These are phyloP conservation scores for Boletus subcaerulescens DNA, from an alignment of 768 basidiomycete species.

Conservation along the genomic window DNA sequence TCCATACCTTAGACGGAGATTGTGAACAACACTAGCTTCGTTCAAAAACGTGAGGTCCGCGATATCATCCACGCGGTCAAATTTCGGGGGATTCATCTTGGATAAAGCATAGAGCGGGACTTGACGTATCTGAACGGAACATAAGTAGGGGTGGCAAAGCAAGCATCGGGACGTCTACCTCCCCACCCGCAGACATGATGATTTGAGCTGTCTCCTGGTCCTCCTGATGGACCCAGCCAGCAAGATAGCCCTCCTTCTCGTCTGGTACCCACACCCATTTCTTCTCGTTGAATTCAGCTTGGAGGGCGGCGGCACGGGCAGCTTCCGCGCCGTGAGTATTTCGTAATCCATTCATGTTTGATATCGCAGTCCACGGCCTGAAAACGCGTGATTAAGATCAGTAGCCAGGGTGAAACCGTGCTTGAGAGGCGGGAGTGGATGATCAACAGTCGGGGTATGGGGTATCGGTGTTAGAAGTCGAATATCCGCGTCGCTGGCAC, in stretches of 20 bases:
- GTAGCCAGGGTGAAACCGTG: conserved; percentile 4
- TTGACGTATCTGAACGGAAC: conserved; percentile 47
- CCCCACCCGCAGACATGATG: conserved; percentile 79
- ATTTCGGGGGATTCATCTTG: conserved; percentile 99
- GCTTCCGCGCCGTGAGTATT: conserved; percentile 62
- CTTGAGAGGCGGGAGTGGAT: background rate
- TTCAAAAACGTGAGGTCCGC: conserved; percentile 97
- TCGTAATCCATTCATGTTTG: conserved; percentile 47
- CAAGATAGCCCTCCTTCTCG: conserved; percentile 86
- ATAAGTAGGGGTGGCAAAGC: conserved; percentile 4
- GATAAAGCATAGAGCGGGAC: conserved; percentile 80
- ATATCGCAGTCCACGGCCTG: conserved; percentile 1
- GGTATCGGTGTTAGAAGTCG: conserved; percentile 3
- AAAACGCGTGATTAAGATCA: conserved; percentile 12
- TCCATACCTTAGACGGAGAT: conserved; percentile 87
- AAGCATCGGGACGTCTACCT: conserved; percentile 44
- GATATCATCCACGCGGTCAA: conserved; percentile 96
- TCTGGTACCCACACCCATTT: conserved; percentile 99
- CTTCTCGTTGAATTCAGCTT: conserved; percentile 97
- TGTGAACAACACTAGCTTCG: conserved; percentile 99
- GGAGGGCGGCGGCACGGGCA: conserved; percentile 81
- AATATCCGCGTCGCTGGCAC: conserved; percentile 4
- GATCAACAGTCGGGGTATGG: background rate
- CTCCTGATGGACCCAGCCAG: conserved; percentile 90
- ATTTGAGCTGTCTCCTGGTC: conserved; percentile 82